Evolutionary conservation across 768 basidiomycete genomes (phyloP).

Genomic region (Suillus hirtellus): DNA sequence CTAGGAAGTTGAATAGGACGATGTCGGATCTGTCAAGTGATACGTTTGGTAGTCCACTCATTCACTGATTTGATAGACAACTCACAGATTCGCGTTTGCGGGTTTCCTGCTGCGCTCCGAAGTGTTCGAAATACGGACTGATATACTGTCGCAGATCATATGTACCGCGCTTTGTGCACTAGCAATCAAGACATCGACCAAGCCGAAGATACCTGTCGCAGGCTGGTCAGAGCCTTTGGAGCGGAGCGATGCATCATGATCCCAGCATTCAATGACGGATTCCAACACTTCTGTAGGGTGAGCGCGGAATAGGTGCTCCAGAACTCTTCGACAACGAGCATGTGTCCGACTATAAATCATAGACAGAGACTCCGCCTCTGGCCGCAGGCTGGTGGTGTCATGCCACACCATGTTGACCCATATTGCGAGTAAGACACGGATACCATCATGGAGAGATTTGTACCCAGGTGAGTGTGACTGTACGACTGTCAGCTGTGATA

Average conservation of each 20-base stretch:
- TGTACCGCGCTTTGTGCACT: slow-evolving; percentile 87
- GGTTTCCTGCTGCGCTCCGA: slow-evolving; percentile 64
- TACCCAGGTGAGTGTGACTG: slow-evolving; percentile 73
- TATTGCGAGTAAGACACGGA: slow-evolving; percentile 73
- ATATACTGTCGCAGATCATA: slow-evolving; percentile 85
- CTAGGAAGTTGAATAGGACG: slow-evolving; percentile 82
- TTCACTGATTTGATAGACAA: slow-evolving; percentile 8
- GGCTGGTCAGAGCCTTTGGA: slow-evolving; percentile 39
- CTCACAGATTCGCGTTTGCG: slow-evolving; percentile 68
- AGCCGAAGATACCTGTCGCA: slow-evolving; percentile 67
- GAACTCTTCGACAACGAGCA: slow-evolving; percentile 68
- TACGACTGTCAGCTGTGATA: slow-evolving; percentile 10
- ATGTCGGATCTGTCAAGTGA: slow-evolving; percentile 57
- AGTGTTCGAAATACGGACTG: slow-evolving; percentile 51
- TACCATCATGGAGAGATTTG: slow-evolving; percentile 75
- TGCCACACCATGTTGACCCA: slow-evolving; percentile 67
- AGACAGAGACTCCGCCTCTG: slow-evolving; percentile 67
- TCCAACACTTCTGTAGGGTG: slow-evolving; percentile 83
- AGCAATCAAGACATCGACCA: slow-evolving; percentile 79
- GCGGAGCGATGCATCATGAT: slow-evolving; percentile 50
- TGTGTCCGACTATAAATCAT: slow-evolving; percentile 68
- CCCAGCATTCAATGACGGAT: slow-evolving; percentile 83
- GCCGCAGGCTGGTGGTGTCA: slow-evolving; percentile 43
- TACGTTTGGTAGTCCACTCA: neutral
- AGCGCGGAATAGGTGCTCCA: slow-evolving; percentile 85